Conservation (phyloP, 805 yeast genomes). For the Candida pseudofarinosa region DNA sequence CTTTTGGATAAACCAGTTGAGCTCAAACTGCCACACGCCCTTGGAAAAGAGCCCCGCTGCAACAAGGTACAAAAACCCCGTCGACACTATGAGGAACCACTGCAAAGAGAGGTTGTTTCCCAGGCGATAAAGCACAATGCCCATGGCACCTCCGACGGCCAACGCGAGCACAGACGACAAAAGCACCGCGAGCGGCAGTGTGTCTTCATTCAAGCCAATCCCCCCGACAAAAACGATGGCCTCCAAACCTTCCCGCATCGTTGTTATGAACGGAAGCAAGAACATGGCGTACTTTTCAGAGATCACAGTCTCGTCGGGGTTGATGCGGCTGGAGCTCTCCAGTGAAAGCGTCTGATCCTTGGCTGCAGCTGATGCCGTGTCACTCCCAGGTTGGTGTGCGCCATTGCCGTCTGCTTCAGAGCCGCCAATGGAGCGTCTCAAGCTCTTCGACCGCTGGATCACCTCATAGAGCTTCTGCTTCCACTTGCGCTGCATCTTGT, state of each 20-base stretch:
- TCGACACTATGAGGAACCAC: constrained; percentile 34
- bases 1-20: constrained; percentile 32
- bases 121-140: constrained; percentile 32
- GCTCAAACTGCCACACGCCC: constrained; percentile 43
- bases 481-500: constrained; percentile 45
- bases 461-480: constrained; percentile 30
- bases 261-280: constrained; percentile 38
- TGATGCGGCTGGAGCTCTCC: constrained; percentile 2
- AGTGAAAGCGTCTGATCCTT: neutral
- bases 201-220: constrained; percentile 35
- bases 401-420: neutral
- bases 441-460: constrained; percentile 19
- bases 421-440: constrained; percentile 6
- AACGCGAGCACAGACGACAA: constrained; percentile 26
- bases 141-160: constrained; percentile 29
- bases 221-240: constrained; percentile 43
- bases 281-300: constrained; percentile 32
- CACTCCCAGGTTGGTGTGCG: neutral
- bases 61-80: constrained; percentile 40
- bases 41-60: constrained; percentile 43
- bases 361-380: neutral
- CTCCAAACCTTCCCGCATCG: constrained; percentile 40
- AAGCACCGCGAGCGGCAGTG: constrained; percentile 28
- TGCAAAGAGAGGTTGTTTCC: constrained; percentile 41
- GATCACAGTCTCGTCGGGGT: constrained; percentile 13